Conservation (phyloP, 768 basidiomycete genomes). For the Panaeolus cyanescens region DNA sequence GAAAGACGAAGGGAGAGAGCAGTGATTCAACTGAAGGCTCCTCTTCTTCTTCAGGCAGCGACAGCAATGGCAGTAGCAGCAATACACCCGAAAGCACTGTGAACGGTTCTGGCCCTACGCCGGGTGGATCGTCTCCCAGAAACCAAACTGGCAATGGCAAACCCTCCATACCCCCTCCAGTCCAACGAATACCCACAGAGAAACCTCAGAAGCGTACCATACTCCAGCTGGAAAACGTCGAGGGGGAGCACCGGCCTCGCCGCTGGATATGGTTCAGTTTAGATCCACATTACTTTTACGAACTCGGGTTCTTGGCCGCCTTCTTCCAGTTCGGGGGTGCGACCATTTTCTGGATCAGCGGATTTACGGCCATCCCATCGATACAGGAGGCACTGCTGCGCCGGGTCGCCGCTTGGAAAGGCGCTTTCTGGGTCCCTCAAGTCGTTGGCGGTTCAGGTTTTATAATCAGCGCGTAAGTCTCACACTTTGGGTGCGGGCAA, state of each 20-base stretch:
- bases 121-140: neutral
- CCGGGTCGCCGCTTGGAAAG: slow-evolving; percentile 36
- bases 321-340: slow-evolving; percentile 56
- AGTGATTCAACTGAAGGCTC: slow-evolving; percentile 15
- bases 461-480: slow-evolving; percentile 45
- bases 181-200: neutral
- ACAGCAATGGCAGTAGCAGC: neutral
- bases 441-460: slow-evolving; percentile 64
- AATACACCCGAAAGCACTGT: neutral
- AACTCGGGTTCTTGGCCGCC: slow-evolving; percentile 51
- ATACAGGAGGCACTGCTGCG: slow-evolving; percentile 32
- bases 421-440: slow-evolving; percentile 64
- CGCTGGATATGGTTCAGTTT: slow-evolving; percentile 41
- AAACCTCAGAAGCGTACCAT: neutral
- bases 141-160: neutral
- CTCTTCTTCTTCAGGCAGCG: neutral
- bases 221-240: neutral
- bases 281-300: slow-evolving; percentile 36
- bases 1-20: neutral
- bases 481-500: neutral
- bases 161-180: neutral
- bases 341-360: slow-evolving; percentile 63
- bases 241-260: neutral
- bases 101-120: neutral
- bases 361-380: slow-evolving; percentile 37